A percentile compares a stretch with the other conserved stretches of the same genome.
These are phyloP conservation scores for Dipteronia dyeriana DNA, from an alignment of 345 rosid genomes.

Conservation along the genomic window DNA sequence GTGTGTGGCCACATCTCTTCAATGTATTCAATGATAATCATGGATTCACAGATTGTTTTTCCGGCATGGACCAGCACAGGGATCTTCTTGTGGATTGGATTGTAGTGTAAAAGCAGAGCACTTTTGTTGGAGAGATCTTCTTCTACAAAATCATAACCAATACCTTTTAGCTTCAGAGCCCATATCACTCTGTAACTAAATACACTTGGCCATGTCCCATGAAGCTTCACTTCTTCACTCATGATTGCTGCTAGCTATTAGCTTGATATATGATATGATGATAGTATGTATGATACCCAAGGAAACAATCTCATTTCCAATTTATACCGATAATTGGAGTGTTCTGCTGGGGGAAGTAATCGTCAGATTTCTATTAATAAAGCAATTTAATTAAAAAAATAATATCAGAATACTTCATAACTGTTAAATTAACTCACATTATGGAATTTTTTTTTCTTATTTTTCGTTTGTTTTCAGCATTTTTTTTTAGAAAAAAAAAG, in stretches of 20 bases:
- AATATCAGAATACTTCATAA: no score
- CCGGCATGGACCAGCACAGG: conserved; percentile 35
- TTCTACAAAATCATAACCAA: conserved; percentile 11
- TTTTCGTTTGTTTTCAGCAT: no score
- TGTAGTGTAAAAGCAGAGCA: conserved; percentile 25
- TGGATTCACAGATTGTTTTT: conserved; percentile 34
- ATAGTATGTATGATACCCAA: no score
- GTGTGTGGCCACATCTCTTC: conserved; percentile 36
- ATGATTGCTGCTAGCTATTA: background rate
- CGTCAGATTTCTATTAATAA: no score
- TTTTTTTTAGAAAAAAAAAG: no score
- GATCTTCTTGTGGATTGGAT: conserved; percentile 36
- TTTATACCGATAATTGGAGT: no score
- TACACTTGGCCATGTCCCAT: conserved; percentile 21
- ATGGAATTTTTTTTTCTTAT: no score
- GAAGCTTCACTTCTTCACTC: conserved; percentile 19
- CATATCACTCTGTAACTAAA: conserved; percentile 17
- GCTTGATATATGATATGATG: no score
- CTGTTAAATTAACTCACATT: no score
- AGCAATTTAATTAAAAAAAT: no score
- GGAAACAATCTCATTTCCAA: no score
- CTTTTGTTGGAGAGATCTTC: conserved; percentile 32
- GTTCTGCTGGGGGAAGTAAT: no score
- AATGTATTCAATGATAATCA: conserved; percentile 34
- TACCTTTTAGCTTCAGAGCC: conserved; percentile 23